Percentiles rank a stretch among this genome's conserved stretches.
These are phyloP conservation scores for Xylariaceae sp. DNA, from an alignment of 2,329 filamentous ascomycete species.

Conservation along the genomic window DNA sequence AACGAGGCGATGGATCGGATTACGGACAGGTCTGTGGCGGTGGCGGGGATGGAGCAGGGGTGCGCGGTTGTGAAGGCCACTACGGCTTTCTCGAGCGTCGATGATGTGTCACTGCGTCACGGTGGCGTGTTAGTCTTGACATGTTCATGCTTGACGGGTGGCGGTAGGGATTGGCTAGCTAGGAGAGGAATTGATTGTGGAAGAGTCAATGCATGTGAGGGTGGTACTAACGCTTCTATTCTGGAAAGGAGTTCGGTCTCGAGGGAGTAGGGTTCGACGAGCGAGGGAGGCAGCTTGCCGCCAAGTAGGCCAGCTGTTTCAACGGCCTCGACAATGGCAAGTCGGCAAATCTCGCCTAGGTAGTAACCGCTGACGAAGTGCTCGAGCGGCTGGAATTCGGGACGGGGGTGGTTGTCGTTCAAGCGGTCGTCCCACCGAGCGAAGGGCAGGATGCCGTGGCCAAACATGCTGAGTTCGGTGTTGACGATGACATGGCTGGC, in stretches of 20 bases:
- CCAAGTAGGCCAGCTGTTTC: slow-evolving; percentile 49
- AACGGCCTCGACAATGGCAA: slow-evolving; percentile 55
- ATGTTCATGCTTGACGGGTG: not conserved
- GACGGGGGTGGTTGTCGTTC: slow-evolving; percentile 42
- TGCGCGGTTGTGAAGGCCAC: slow-evolving; percentile 46
- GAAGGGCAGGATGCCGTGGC: slow-evolving; percentile 51
- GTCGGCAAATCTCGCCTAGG: slow-evolving; percentile 58
- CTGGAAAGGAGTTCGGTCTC: slow-evolving; percentile 56
- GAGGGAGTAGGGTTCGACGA: slow-evolving; percentile 51
- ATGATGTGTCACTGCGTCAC: slow-evolving; percentile 39
- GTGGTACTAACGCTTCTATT: slow-evolving; percentile 48
- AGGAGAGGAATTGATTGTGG: not conserved
- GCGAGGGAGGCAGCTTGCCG: slow-evolving; percentile 50
- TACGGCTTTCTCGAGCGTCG: slow-evolving; percentile 41
- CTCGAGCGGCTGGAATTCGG: slow-evolving; percentile 40
- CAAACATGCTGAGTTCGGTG: slow-evolving; percentile 64
- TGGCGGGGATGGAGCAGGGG: slow-evolving; percentile 35
- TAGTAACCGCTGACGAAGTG: slow-evolving; percentile 59
- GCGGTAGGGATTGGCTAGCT: not conserved
- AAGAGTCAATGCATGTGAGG: not conserved
- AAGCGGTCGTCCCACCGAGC: slow-evolving; percentile 57
- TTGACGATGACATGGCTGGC: slow-evolving; percentile 62
- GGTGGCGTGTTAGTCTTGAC: slow-evolving; percentile 14
- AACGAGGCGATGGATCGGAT: slow-evolving; percentile 50
- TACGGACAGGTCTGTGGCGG: slow-evolving; percentile 44